Conservation (phyloP, 306 rosid species). For the Senna tora region DNA sequence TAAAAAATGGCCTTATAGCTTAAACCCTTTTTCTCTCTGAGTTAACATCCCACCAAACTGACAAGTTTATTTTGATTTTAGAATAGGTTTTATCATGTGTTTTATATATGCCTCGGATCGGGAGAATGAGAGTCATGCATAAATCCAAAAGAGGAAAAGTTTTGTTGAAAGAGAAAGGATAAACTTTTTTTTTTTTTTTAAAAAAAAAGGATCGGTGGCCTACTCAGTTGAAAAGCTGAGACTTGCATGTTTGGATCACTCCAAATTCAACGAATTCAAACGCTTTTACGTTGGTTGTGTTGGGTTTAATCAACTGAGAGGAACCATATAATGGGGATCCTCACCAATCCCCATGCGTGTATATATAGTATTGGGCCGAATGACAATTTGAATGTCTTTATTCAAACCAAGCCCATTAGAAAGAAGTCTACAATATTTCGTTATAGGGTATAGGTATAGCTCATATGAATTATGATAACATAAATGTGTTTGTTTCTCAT, state of each 20-base stretch:
- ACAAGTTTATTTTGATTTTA: constrained; percentile 20
- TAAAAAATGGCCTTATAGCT: constrained; percentile 35
- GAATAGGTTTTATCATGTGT: not conserved
- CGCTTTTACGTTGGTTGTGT: not conserved
- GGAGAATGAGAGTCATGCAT: constrained; percentile 43
- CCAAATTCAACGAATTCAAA: not conserved
- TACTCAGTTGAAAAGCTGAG: constrained; percentile 40
- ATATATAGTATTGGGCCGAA: not conserved
- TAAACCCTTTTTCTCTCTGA: not conserved
- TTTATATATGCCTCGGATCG: constrained; percentile 49
- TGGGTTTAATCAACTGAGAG: not conserved
- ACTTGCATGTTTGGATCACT: not conserved
- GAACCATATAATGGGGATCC: too few species aligned
- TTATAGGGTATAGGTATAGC: not conserved
- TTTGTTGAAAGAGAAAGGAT: constrained; percentile 45
- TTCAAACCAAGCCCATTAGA: not conserved
- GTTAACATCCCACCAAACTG: constrained; percentile 23
- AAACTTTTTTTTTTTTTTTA: too few species aligned
- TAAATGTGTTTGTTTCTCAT: too few species aligned
- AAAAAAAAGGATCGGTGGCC: constrained; percentile 42
- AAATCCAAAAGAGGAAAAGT: constrained; percentile 50
- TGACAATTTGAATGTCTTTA: not conserved
- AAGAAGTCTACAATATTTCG: not conserved
- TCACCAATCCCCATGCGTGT: too few species aligned
- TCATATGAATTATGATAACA: too few species aligned